Evolutionary conservation across 2,329 filamentous ascomycete species (phyloP), one percentile per base, ranked within the genome.

Genomic region (Drechslera avenae): DNA sequence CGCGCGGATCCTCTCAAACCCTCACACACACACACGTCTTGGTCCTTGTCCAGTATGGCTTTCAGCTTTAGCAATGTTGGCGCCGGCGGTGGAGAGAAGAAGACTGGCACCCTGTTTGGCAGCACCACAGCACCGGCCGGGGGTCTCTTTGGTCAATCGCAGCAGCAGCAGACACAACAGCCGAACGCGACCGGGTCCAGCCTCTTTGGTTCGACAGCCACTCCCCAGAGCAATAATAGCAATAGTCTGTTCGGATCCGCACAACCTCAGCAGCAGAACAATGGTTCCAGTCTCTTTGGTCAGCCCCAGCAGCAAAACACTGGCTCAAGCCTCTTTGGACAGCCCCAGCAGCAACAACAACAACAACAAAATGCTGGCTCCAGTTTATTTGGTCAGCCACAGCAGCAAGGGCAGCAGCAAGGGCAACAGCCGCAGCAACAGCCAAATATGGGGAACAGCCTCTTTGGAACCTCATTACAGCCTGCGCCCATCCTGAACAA

Each of bases 111-210:
- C 8, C 52, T 73, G 16, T 73, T 73, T 46, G 71, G 71, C 19
- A 72, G 64, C 48, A 68, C 69, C 4, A 65, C 67, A 21, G 69
- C 66, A 18, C 71, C 71, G 18, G 39, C 71, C 33, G 73, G 75
- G 30, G 72, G 76, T 35, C 56, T 76, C 13, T 78, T 78, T 40
- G 73, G 55, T 33, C 63, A 67, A 52, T 69, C 69, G 41, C 74
- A 71, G 49, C 65, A 68, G 51, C 56, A 55, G 19, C 55, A 59
- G 45, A 32, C 49, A 52, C 56, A 55, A 18, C 55, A 59, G 45
- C 32, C 49, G 21, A 57, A 46, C n/a, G 26, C 46, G 31, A 41
- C 51, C n/a, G 57, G 62, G 12, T 49, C 50, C 13, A 36, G 57
- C 28, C 56, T 67, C n/a, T 67, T 69, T 47, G 62, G 62, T 4